Base-by-base conservation (phyloP, 805 yeast species). In the Candida quercuum region DNA sequence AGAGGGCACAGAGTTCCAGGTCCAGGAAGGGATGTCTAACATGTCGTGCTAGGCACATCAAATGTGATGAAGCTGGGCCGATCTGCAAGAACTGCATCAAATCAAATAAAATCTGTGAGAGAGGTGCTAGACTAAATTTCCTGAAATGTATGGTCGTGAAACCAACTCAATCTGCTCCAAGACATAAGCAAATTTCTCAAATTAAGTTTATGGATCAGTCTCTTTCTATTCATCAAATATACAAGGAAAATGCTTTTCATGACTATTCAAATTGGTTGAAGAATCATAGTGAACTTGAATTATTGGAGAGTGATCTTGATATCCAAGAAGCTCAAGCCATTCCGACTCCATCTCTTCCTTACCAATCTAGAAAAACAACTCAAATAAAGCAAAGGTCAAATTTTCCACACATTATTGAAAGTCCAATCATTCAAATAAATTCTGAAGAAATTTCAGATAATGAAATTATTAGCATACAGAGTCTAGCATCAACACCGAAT, bases 61-160 rank as follows among this genome's bases (percentile, higher is more conserved):
- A 76, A 49, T 77, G 83, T 56, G 82, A 77, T 51, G 82, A 76
- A 48, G 67, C 64, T 26, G 60, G 61, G 25, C 82, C 81, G 2
- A 67, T 66, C 16, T 77, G 83, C 55, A 64, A 64, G 35, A 76
- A 75, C 57, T 61, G 80, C 48, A 55, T 64, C 33, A 67, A 68
- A 37, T 67, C 76, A 9, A 64, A 67, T 22, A 59, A 74, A 28
- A 60, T 58, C 32, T 74, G 80, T 45, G 64, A 66, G 46, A 54
- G 73, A 39, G 77, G 77, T 1, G 53, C 63, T 11, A 60, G 73
- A 37, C 55, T 69, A 31, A 71, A 69, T 46, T 70, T 71, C 49
- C 61, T 69, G 26, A 73, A 45, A 32, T 38, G 41, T 8, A 29
- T 39, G 18, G 36, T 43, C 6, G 40, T 40, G 18, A 59, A 46